phyloP scores from a whole-genome alignment of 495 filamentous ascomycete genomes.

The Gamarada debralockiae region DNA sequence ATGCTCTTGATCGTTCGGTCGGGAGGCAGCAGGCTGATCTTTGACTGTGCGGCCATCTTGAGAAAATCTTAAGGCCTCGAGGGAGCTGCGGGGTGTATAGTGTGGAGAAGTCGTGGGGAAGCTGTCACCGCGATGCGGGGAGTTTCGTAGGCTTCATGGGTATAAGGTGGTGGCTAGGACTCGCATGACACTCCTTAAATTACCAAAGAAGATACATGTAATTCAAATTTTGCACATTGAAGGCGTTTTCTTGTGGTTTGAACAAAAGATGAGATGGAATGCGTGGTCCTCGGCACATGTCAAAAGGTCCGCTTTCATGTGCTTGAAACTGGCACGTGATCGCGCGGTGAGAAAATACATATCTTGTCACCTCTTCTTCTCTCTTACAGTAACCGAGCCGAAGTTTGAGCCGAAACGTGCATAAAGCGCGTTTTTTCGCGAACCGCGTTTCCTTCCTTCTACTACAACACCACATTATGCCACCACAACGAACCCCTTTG shows the following conservation, averaged over 20 bases:
- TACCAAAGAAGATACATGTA: background rate
- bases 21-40: constrained; percentile 48
- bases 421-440: too few species aligned
- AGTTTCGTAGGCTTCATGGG: constrained; percentile 1
- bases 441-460: too few species aligned
- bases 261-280: background rate
- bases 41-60: constrained; percentile 72
- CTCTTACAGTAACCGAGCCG: too few species aligned
- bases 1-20: constrained; percentile 71
- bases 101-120: constrained; percentile 14
- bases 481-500: too few species aligned
- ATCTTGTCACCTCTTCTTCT: too few species aligned
- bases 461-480: too few species aligned
- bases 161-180: background rate
- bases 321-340: background rate
- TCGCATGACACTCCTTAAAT: background rate
- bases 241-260: background rate
- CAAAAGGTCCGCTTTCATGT: background rate
- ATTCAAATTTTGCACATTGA: background rate
- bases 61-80: background rate
- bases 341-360: too few species aligned
- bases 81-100: background rate
- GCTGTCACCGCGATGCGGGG: constrained; percentile 3
- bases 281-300: background rate
- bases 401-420: too few species aligned